Percentiles rank a stretch among this genome's conserved stretches.
These are phyloP conservation scores for Pythium scleroteichum DNA, from an alignment of 352 stramenopile species.

Conservation along the genomic window DNA sequence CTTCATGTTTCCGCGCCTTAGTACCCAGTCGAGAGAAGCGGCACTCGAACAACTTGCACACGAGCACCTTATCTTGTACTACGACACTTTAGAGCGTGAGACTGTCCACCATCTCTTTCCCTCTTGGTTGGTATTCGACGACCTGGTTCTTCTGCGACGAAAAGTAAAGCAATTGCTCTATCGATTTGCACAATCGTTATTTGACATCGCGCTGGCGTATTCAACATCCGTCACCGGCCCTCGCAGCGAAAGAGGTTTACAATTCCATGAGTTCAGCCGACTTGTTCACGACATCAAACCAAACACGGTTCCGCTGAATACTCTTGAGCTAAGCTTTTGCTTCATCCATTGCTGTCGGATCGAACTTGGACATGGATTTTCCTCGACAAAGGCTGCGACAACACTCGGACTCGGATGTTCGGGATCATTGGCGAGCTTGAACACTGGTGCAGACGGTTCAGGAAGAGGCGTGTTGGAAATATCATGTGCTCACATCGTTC, in stretches of 20 bases:
- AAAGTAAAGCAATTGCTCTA: constrained; percentile 37
- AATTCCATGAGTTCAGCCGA: constrained; percentile 52
- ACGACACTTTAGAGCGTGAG: constrained; percentile 18
- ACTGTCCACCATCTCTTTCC: constrained; percentile 19
- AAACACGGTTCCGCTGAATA: constrained; percentile 38
- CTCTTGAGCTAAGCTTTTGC: constrained; percentile 49
- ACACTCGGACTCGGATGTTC: neutral
- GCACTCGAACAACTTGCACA: constrained; percentile 42
- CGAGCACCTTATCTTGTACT: constrained; percentile 42
- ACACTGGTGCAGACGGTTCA: constrained; percentile 1
- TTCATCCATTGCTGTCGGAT: constrained; percentile 55
- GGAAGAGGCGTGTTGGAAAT: constrained; percentile 13
- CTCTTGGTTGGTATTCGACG: constrained; percentile 46
- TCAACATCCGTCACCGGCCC: constrained; percentile 41
- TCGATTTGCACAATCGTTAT: constrained; percentile 44
- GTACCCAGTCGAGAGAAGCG: constrained; percentile 29
- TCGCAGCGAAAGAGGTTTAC: constrained; percentile 32
- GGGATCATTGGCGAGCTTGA: constrained; percentile 13
- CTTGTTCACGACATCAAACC: constrained; percentile 57
- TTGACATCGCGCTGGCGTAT: constrained; percentile 48
- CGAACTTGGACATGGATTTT: constrained; percentile 21
- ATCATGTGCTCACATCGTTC: constrained; percentile 13
- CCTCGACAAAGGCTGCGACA: neutral
- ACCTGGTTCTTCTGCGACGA: constrained; percentile 27
- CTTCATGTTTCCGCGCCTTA: constrained; percentile 39